Evolutionary conservation across 2,329 filamentous ascomycete genomes (phyloP), one percentile per base, ranked within the genome.

Genomic region (Exophiala bonariae): DNA sequence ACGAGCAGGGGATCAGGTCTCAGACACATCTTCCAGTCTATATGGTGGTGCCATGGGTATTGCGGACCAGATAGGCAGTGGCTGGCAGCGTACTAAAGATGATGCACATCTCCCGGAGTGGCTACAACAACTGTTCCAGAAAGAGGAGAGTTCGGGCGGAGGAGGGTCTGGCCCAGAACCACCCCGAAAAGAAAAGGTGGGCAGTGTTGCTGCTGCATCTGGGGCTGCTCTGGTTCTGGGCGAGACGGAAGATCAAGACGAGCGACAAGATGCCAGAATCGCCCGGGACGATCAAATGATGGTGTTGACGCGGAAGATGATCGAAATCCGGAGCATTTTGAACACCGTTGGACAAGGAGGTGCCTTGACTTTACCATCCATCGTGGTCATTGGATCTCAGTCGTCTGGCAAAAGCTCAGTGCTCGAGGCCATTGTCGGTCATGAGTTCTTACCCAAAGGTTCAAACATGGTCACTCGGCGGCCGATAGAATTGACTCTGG

Each of bases 241-340:
- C 17, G 77, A 85, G 47, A 80, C 82, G 2, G 70, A 75, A 3
- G 77, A 80, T 31, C 82, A 86, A 28, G 82, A 92, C 28, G 68
- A 76, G 3, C 76, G 83, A 45, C 73, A 76, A 7, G 75, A 72
- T 16, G 81, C 85, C 46, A 82, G 87, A 62, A 77, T 79, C 39
- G 88, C 89, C 14, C 83, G 83, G 61, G 93, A 99, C 61, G 93
- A 99, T 65, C 93, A 99, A 69, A 99, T 99, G 92, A 99, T 99
- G 93, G 78, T 96, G 58, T 75, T 99, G 62, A 99, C 95, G 2
- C 92, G 93, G 73, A 97, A 97, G 73, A 99, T 99, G 93, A 99
- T 99, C 62, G 93, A 99, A 73, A 97, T 99, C 47, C 80, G 95
- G 58, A 91, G 85, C 58, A 89, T 99, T 47, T 77, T 99, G 18